Evolutionary conservation across 2,329 filamentous ascomycete species (phyloP).

Genomic region (Colletotrichum gigasporum): DNA sequence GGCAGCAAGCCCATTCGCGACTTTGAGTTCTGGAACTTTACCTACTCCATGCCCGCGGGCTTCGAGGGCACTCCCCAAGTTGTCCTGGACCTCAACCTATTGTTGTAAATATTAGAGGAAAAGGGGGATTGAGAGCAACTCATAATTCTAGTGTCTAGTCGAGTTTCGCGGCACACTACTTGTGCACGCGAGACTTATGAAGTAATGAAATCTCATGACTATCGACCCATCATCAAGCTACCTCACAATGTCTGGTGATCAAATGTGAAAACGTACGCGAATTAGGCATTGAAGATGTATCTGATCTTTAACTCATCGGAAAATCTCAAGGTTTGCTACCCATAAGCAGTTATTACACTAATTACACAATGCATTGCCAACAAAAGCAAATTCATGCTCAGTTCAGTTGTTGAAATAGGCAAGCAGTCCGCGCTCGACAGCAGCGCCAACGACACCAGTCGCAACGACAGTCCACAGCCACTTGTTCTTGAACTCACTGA

Average conservation of each 20-base stretch:
- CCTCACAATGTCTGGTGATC: no score
- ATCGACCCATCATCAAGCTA: no score
- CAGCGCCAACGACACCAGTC: slow-evolving; percentile 57
- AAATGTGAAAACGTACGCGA: no score
- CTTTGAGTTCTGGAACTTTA: slow-evolving; percentile 58
- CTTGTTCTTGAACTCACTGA: slow-evolving; percentile 59
- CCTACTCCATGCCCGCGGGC: slow-evolving; percentile 48
- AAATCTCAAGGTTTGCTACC: neutral
- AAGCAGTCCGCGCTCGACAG: slow-evolving; percentile 47
- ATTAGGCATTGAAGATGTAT: neutral
- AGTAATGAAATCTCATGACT: no score
- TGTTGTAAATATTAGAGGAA: neutral
- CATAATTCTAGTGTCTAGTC: no score
- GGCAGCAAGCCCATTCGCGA: slow-evolving; percentile 41
- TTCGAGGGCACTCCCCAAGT: slow-evolving; percentile 39
- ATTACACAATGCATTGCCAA: neutral
- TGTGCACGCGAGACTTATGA: no score
- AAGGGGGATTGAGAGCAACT: no score
- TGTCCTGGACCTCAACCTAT: slow-evolving; percentile 13
- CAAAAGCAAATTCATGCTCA: no score
- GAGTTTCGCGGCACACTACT: no score
- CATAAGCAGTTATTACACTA: neutral
- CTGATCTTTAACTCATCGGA: no score
- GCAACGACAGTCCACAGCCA: slow-evolving; percentile 65
- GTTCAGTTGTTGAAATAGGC: slow-evolving; percentile 1